Evolutionary conservation across 106 monocot genomes (phyloP).

Genomic region (Narthecium ossifragum): DNA sequence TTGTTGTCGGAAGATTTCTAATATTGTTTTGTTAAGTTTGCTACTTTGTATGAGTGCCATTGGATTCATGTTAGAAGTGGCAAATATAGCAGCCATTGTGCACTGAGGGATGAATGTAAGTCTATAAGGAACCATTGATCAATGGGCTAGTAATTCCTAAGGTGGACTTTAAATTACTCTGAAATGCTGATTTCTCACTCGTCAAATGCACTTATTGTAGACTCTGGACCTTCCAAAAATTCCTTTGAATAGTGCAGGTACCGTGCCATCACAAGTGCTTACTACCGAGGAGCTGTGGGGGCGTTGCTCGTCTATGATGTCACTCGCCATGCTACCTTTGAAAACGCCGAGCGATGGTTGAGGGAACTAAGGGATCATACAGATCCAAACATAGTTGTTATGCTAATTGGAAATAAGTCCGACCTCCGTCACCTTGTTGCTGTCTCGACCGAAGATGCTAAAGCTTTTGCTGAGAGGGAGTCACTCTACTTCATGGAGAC

Average conservation of each 20-base stretch:
- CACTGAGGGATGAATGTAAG: too few species aligned
- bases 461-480: constrained; percentile 31
- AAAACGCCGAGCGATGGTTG: constrained; percentile 42
- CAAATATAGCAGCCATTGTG: too few species aligned
- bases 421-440: constrained; percentile 44
- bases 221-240: too few species aligned
- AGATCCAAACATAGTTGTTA: constrained; percentile 44
- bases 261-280: constrained; percentile 50
- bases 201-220: too few species aligned
- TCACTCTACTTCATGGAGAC: constrained; percentile 52
- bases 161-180: too few species aligned
- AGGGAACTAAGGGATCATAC: constrained; percentile 43
- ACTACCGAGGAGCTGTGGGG: constrained; percentile 48
- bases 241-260: constrained; percentile 32
- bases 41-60: too few species aligned
- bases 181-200: too few species aligned
- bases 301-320: constrained; percentile 47
- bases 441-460: constrained; percentile 29
- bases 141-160: too few species aligned
- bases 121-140: too few species aligned
- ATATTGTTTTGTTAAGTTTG: too few species aligned
- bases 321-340: constrained; percentile 39
- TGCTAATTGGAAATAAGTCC: constrained; percentile 49
- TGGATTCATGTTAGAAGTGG: too few species aligned
- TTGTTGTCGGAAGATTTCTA: too few species aligned